Percentiles rank a stretch among this genome's conserved stretches.
These are phyloP conservation scores for Gossypium anomalum DNA, from an alignment of 345 rosid species.

Conservation along the genomic window DNA sequence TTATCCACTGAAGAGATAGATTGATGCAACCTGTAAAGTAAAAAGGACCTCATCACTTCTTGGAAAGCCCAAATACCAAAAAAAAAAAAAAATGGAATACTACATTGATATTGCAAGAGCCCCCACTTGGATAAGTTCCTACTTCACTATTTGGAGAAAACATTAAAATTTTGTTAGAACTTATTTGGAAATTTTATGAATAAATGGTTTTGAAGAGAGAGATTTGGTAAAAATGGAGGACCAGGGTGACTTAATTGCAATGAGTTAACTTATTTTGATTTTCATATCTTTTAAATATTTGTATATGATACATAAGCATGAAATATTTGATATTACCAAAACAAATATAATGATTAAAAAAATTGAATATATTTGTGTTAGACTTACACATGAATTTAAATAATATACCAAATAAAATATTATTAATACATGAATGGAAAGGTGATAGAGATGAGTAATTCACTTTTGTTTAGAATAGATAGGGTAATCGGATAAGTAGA, in stretches of 20 bases:
- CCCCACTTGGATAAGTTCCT: neutral
- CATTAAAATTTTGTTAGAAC: neutral
- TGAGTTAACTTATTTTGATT: too few relatives aligned
- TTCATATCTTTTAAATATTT: too few relatives aligned
- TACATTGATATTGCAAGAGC: neutral
- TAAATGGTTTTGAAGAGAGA: neutral
- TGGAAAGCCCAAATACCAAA: neutral
- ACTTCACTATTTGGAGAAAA: neutral
- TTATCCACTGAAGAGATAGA: neutral
- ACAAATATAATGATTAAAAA: too few relatives aligned
- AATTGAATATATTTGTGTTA: too few relatives aligned
- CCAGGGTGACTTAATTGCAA: neutral
- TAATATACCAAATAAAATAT: neutral
- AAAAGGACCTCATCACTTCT: neutral
- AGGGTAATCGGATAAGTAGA: too few relatives aligned
- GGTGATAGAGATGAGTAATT: too few relatives aligned
- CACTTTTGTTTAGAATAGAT: too few relatives aligned
- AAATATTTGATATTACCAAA: too few relatives aligned
- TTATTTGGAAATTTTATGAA: neutral
- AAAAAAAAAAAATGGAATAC: neutral
- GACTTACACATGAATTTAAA: neutral
- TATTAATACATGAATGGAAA: neutral
- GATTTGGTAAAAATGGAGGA: neutral
- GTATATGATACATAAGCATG: too few relatives aligned
- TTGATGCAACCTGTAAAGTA: constrained; percentile 40